A percentile compares a stretch with the other conserved stretches of the same genome.
Conservation (phyloP, 495 filamentous ascomycete species). For the Talaromyces thailandensis region DNA sequence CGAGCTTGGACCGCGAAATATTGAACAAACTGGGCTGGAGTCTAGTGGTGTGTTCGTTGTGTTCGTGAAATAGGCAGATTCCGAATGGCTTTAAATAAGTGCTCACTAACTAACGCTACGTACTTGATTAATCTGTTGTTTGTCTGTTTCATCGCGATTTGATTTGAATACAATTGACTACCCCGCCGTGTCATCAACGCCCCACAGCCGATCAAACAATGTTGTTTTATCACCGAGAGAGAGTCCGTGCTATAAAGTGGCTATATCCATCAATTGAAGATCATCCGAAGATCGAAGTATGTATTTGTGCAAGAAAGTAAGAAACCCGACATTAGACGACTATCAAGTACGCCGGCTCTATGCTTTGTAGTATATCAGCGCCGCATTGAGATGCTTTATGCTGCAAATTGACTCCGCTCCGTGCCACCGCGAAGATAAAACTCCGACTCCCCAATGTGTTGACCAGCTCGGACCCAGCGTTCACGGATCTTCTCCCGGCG, state of each 20-base stretch:
- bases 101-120: neutral
- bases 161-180: neutral
- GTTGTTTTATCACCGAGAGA: neutral
- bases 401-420: constrained; percentile 27
- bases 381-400: neutral
- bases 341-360: neutral
- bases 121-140: neutral
- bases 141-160: neutral
- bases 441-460: constrained; percentile 75
- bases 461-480: constrained; percentile 72
- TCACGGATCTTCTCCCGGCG: constrained; percentile 47
- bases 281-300: neutral
- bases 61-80: neutral
- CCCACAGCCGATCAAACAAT: neutral
- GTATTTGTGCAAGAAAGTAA: neutral
- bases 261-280: neutral
- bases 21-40: neutral
- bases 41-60: neutral
- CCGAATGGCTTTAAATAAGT: neutral
- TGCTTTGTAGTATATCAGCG: neutral
- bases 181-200: neutral
- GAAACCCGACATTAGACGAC: neutral
- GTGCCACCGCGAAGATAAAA: constrained; percentile 63
- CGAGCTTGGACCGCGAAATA: neutral
- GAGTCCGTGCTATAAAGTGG: neutral